Conservation (phyloP, 768 basidiomycete genomes). For the Pholiota conissans region DNA sequence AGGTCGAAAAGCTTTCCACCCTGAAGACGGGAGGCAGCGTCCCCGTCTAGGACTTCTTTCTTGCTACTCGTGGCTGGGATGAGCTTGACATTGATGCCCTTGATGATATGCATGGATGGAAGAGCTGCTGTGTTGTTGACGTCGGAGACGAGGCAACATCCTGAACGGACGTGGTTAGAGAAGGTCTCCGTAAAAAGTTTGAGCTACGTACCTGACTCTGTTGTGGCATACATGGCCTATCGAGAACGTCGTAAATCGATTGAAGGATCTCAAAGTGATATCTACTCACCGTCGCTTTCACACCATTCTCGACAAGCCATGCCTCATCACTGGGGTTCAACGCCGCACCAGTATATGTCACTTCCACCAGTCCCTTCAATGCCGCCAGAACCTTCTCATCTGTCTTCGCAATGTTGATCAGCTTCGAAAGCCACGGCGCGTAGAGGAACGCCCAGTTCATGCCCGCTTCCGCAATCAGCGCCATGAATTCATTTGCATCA, state of each 20-base stretch:
- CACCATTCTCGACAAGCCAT: constrained; percentile 10
- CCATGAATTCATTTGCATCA: constrained; percentile 18
- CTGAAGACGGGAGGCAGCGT: constrained; percentile 36
- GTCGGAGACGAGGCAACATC: constrained; percentile 6
- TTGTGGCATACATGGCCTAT: constrained; percentile 8
- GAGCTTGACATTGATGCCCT: constrained; percentile 26
- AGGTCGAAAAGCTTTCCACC: constrained; percentile 47
- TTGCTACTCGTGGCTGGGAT: constrained; percentile 14
- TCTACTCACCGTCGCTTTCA: constrained; percentile 5
- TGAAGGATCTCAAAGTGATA: neutral
- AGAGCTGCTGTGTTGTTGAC: neutral
- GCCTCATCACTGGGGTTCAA: constrained; percentile 14
- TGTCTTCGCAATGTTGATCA: constrained; percentile 12
- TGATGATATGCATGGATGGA: constrained; percentile 12
- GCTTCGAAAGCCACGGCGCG: constrained; percentile 20
- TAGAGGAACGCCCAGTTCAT: constrained; percentile 20
- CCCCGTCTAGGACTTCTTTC: constrained; percentile 31
- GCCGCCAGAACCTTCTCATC: constrained; percentile 11
- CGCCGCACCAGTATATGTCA: constrained; percentile 21
- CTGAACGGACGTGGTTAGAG: neutral
- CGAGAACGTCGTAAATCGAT: neutral
- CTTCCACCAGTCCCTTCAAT: constrained; percentile 16
- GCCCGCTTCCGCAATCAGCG: constrained; percentile 15
- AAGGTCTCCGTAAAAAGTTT: neutral
- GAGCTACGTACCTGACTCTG: neutral